Evolutionary conservation across 2,329 filamentous ascomycete genomes (phyloP), one percentile per base, ranked within the genome.

Genomic region (Domatiomyces globalis): DNA sequence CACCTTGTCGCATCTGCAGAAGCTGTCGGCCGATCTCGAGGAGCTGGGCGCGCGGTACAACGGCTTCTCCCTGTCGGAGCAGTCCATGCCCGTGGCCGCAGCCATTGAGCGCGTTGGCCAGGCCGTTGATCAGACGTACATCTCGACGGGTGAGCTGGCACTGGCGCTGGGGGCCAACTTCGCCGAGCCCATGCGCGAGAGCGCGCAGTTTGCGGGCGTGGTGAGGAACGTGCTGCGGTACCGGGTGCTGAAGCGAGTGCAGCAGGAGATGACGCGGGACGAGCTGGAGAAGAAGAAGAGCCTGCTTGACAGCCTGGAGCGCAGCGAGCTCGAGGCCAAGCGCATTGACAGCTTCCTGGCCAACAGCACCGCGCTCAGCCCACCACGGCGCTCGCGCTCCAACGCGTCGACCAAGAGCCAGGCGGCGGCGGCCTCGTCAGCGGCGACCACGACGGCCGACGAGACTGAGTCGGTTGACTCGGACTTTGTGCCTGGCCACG

Each of bases 21-120:
- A 84, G 4, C 73, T 95, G 47, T 87, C 87, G 2, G 78, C 87
- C 4, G 92, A 98, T 65, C 76, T 96, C 54, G 87, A 88, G 59
- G 92, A 98, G 63, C 75, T 98, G 7, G 92, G 92, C 6, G 92
- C 89, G n/a, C 80, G 88, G 55, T 96, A 92, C 67, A 98, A 98
- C 63, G 92, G 86, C 1, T 98, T 98, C 67, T 94, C 94, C 0
- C 75, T 98, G 1, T 95, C 89, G 0, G 92, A 98, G 66, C 85
- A 88, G 59, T 89, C 87, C 0, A 83, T 85, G 10, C 87, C 87
- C 2, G 81, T 98, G 5, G 87, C 89, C 8, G 83, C 88, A 10
- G 92, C 92, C 0, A 95, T 98, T 58, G 92, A 98, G 68, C 84
- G 89, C 56, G 79, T 94, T 45, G 92, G 92, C 0, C 92, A 98